Conservation (phyloP, 2,329 filamentous ascomycete genomes). For the Fusarium poae region DNA sequence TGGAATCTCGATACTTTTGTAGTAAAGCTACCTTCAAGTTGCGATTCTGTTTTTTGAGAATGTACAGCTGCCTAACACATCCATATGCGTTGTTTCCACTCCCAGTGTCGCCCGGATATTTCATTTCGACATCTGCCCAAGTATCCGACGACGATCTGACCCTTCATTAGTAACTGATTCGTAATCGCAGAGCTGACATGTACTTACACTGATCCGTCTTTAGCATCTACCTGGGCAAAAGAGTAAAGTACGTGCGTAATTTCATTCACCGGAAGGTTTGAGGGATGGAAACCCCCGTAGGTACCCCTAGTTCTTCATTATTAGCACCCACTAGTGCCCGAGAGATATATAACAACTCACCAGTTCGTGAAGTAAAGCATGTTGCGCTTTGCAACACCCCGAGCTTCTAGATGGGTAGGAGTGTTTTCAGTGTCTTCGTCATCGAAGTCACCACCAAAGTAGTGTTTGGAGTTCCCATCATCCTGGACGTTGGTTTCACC, state of each 20-base stretch:
- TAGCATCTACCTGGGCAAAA: constrained; percentile 60
- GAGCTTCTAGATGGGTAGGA: constrained; percentile 27
- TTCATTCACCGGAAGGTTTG: constrained; percentile 74
- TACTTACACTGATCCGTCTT: constrained; percentile 62
- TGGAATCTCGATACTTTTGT: not conserved
- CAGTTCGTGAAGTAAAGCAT: constrained; percentile 69
- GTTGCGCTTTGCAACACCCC: constrained; percentile 51
- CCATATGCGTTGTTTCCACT: constrained; percentile 79
- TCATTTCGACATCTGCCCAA: constrained; percentile 71
- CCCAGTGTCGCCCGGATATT: constrained; percentile 74
- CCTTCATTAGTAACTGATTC: not conserved
- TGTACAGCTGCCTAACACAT: constrained; percentile 80
- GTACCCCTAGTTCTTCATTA: constrained; percentile 66
- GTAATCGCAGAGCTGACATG: too few relatives aligned
- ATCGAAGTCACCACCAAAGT: constrained; percentile 25
- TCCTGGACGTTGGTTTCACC: constrained; percentile 3
- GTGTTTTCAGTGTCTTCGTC: constrained; percentile 20
- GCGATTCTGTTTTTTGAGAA: constrained; percentile 81
- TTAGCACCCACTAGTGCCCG: constrained; percentile 2
- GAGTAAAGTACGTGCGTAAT: constrained; percentile 80
- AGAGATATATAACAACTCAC: constrained; percentile 50
- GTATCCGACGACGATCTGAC: constrained; percentile 45
- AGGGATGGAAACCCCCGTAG: constrained; percentile 79
- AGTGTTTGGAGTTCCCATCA: constrained; percentile 12
- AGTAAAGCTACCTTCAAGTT: constrained; percentile 72